Percentiles rank a stretch among this genome's conserved stretches.
These are phyloP conservation scores for Trichoderma hamatum DNA, from an alignment of 2,329 filamentous ascomycete species.

Conservation along the genomic window DNA sequence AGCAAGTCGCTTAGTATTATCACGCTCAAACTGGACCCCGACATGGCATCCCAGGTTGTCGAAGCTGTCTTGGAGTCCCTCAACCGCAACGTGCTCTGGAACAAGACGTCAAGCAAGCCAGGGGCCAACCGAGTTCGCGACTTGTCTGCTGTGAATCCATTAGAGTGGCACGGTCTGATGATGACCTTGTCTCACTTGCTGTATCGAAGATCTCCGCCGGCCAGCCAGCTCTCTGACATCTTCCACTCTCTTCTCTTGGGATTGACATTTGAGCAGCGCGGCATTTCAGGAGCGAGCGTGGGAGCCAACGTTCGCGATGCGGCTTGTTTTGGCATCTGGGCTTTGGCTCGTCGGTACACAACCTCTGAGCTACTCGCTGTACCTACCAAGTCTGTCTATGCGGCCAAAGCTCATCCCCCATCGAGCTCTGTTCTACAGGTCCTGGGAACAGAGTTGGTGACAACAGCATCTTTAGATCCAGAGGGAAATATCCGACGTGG, in stretches of 20 bases:
- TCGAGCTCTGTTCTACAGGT: constrained; percentile 67
- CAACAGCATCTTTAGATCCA: constrained; percentile 82
- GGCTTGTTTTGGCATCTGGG: constrained; percentile 95
- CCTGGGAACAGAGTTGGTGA: constrained; percentile 78
- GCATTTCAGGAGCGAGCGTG: constrained; percentile 78
- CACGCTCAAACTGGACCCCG: constrained; percentile 74
- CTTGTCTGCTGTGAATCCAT: constrained; percentile 74
- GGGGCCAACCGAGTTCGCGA: constrained; percentile 53
- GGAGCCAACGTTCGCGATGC: constrained; percentile 93
- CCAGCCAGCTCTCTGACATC: constrained; percentile 69
- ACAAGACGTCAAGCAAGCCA: constrained; percentile 43
- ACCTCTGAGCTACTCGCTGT: constrained; percentile 75
- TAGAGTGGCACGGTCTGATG: constrained; percentile 91
- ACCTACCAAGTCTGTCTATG: constrained; percentile 49
- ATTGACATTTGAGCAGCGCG: constrained; percentile 85
- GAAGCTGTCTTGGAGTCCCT: constrained; percentile 79
- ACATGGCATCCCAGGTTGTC: constrained; percentile 84
- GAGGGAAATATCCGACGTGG: constrained; percentile 92
- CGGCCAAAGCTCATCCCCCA: constrained; percentile 43
- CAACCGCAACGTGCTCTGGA: constrained; percentile 60
- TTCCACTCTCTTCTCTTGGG: constrained; percentile 77
- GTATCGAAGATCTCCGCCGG: constrained; percentile 79
- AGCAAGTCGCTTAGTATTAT: constrained; percentile 92
- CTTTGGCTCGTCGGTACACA: constrained; percentile 81
- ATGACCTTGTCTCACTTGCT: constrained; percentile 84